Conservation (phyloP, 78 protist genomes). For the Diacronema lutheri region DNA sequence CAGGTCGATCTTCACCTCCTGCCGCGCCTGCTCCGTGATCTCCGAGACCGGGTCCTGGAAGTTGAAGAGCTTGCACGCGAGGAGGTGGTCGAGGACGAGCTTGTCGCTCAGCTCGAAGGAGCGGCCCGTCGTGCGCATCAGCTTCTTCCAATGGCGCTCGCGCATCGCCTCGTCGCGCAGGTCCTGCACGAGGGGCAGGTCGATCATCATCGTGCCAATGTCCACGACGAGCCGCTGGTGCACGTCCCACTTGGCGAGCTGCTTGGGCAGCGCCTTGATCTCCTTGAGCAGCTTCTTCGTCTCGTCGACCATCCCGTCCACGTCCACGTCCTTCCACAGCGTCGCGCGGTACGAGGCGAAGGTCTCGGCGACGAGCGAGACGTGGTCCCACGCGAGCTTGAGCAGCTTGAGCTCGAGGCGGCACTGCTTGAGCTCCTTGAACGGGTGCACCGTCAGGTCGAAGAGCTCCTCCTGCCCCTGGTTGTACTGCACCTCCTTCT, state of each 20-base stretch:
- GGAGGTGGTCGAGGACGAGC: slow-evolving; percentile 58
- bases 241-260: slow-evolving; percentile 34
- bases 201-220: slow-evolving; percentile 52
- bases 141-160: slow-evolving; percentile 84
- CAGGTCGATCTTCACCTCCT: slow-evolving; percentile 2
- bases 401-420: neutral
- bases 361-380: slow-evolving; percentile 14
- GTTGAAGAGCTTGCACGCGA: slow-evolving; percentile 63
- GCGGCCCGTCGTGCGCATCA: slow-evolving; percentile 54
- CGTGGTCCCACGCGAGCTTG: slow-evolving; percentile 72
- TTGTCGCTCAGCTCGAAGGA: slow-evolving; percentile 41
- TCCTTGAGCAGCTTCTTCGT: slow-evolving; percentile 42
- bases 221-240: slow-evolving; percentile 50
- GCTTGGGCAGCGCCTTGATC: neutral
- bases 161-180: slow-evolving; percentile 73
- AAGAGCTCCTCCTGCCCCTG: slow-evolving; percentile 36
- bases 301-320: slow-evolving; percentile 48
- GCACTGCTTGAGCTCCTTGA: slow-evolving; percentile 24
- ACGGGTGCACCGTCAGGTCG: slow-evolving; percentile 33
- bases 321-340: slow-evolving; percentile 61
- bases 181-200: slow-evolving; percentile 69
- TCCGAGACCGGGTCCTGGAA: slow-evolving; percentile 61
- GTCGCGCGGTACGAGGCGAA: slow-evolving; percentile 42
- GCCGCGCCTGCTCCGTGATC: slow-evolving; percentile 39
- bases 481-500: neutral